phyloP scores from a whole-genome alignment of 495 filamentous ascomycete species.

The Xylaria nigripes region DNA sequence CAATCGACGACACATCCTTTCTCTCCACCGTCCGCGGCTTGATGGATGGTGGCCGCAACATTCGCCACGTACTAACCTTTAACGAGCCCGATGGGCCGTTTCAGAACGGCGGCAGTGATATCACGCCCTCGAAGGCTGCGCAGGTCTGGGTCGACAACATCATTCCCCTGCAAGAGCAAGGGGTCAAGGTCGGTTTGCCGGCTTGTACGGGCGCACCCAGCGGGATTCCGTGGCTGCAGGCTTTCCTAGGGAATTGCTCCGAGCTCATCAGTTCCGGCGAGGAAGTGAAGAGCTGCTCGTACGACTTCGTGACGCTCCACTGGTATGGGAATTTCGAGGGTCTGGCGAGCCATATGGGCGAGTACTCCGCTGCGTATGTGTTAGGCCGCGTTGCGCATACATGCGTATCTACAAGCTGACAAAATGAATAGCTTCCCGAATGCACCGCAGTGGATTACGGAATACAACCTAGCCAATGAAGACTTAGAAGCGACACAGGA shows the following conservation, averaged over 20 bases:
- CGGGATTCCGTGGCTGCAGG: constrained; percentile 56
- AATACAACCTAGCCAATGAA: constrained; percentile 50
- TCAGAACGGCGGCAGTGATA: constrained; percentile 48
- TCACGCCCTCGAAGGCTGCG: constrained; percentile 51
- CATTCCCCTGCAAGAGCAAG: constrained; percentile 51
- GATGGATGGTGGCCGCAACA: constrained; percentile 46
- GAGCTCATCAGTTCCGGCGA: constrained; percentile 28
- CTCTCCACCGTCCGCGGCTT: constrained; percentile 42
- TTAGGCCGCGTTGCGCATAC: no score
- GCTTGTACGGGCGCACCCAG: constrained; percentile 46
- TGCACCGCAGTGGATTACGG: constrained; percentile 63
- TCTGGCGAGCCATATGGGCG: constrained; percentile 59
- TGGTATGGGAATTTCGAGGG: constrained; percentile 74
- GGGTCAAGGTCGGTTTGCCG: constrained; percentile 51
- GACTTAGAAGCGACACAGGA: constrained; percentile 46
- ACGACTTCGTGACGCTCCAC: constrained; percentile 67
- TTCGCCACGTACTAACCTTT: constrained; percentile 59
- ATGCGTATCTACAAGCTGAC: background rate
- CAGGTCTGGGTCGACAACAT: constrained; percentile 58
- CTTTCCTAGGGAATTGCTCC: constrained; percentile 50
- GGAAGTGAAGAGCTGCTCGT: constrained; percentile 45
- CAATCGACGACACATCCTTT: constrained; percentile 46
- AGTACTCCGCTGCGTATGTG: constrained; percentile 44
- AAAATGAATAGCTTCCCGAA: constrained; percentile 42
- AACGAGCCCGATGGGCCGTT: constrained; percentile 64